phyloP scores from a whole-genome alignment of 2,329 filamentous ascomycete genomes.

The Dactylellina parvicollis region DNA sequence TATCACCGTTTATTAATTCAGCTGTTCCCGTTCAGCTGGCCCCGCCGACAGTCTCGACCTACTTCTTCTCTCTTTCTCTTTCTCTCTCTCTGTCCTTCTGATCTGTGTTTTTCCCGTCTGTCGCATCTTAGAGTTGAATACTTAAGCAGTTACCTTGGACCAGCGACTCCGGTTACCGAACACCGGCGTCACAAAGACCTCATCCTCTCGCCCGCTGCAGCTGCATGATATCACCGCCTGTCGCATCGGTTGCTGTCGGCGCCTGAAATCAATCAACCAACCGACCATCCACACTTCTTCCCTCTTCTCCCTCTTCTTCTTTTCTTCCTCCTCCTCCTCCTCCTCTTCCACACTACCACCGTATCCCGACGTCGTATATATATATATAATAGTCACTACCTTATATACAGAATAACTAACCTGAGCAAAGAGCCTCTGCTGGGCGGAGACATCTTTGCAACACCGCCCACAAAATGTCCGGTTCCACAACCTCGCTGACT shows the following conservation, averaged over 20 bases:
- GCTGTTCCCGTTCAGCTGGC: not conserved
- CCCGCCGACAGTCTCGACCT: too few species aligned
- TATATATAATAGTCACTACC: not conserved
- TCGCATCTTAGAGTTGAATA: too few species aligned
- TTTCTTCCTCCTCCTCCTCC: too few species aligned
- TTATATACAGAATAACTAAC: not conserved
- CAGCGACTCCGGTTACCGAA: slow-evolving; percentile 20
- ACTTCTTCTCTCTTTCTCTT: not conserved
- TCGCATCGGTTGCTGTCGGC: not conserved
- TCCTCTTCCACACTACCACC: too few species aligned
- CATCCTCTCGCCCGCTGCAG: too few species aligned
- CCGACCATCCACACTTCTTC: not conserved
- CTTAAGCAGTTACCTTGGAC: not conserved
- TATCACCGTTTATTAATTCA: too few species aligned
- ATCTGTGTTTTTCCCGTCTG: too few species aligned
- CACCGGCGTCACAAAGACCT: not conserved
- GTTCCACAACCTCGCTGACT: slow-evolving; percentile 33
- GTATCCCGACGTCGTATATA: not conserved
- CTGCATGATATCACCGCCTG: slow-evolving; percentile 2
- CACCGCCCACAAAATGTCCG: slow-evolving; percentile 19
- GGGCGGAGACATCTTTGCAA: slow-evolving; percentile 6
- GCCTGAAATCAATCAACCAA: slow-evolving; percentile 4
- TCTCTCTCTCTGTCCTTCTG: not conserved
- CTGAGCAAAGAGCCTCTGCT: not conserved
- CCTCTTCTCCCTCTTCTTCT: not conserved